Evolutionary conservation across 2,329 filamentous ascomycete genomes (phyloP).

Genomic region (Cladorrhinum sp.): DNA sequence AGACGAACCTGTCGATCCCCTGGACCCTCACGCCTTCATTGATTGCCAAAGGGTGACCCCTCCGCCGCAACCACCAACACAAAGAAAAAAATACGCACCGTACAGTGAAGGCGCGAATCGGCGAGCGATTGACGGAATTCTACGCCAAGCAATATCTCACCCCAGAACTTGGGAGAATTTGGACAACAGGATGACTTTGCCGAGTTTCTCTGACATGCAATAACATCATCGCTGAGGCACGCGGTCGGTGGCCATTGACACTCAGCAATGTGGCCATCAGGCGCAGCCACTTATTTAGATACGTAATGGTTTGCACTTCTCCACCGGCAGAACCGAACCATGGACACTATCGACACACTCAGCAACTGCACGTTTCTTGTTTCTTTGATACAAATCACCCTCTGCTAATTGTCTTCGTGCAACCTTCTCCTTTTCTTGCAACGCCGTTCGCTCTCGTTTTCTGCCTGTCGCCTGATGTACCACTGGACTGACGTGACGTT

Average conservation of each 20-base stretch:
- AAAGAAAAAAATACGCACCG: neutral
- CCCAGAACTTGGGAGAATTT: neutral
- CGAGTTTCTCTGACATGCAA: constrained; percentile 30
- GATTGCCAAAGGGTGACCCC: neutral
- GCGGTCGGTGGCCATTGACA: constrained; percentile 8
- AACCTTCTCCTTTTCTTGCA: neutral
- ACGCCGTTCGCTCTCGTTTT: neutral
- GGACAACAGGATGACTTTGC: constrained; percentile 11
- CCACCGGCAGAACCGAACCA: constrained; percentile 7
- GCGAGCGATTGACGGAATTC: constrained; percentile 6
- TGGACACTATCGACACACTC: neutral
- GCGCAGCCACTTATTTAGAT: constrained; percentile 4
- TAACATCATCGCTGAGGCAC: constrained; percentile 26
- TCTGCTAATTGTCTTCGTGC: neutral
- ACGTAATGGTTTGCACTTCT: constrained; percentile 25
- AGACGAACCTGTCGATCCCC: neutral
- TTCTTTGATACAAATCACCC: neutral
- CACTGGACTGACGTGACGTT: constrained; percentile 15
- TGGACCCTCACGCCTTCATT: neutral
- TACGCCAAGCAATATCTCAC: constrained; percentile 3
- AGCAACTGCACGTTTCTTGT: neutral
- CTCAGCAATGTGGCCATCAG: constrained; percentile 12
- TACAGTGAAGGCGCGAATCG: constrained; percentile 1
- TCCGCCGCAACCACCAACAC: neutral
- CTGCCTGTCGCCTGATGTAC: constrained; percentile 13